Conservation (phyloP, 495 filamentous ascomycete species). For the Aspergillus wentii region DNA sequence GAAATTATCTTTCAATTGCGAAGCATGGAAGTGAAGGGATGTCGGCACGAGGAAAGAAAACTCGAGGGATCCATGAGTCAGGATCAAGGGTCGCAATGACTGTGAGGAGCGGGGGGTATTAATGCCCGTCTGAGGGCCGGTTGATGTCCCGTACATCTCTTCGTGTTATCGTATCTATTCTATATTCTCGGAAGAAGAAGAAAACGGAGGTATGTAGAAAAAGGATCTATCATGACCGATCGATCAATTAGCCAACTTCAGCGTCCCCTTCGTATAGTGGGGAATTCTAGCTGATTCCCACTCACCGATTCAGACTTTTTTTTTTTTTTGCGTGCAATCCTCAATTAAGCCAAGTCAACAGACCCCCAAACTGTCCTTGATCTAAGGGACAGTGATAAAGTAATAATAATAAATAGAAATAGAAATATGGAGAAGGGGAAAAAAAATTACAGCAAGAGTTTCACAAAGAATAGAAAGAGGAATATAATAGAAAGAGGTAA, state of each 20-base stretch:
- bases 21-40: slow-evolving; percentile 89
- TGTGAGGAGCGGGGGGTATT: slow-evolving; percentile 91
- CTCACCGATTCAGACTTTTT: too few species aligned
- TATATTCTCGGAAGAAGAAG: slow-evolving; percentile 9
- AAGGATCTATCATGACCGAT: too few species aligned
- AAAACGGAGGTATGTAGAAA: background rate
- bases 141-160: slow-evolving; percentile 81
- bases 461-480: background rate
- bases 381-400: slow-evolving; percentile 1
- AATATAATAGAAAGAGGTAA: background rate
- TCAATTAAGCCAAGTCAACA: too few species aligned
- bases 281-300: too few species aligned
- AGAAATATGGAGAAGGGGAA: background rate
- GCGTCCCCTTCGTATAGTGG: too few species aligned
- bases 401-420: background rate
- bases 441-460: slow-evolving; percentile 2
- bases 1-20: slow-evolving; percentile 85
- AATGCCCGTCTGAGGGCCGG: slow-evolving; percentile 86
- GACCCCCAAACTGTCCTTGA: slow-evolving; percentile 7
- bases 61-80: slow-evolving; percentile 91
- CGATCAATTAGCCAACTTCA: too few species aligned
- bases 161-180: slow-evolving; percentile 15
- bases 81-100: slow-evolving; percentile 80
- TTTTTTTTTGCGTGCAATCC: too few species aligned
- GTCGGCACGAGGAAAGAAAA: slow-evolving; percentile 93